Evolutionary conservation across 495 filamentous ascomycete genomes (phyloP).

Genomic region (Podospora fimiseda): DNA sequence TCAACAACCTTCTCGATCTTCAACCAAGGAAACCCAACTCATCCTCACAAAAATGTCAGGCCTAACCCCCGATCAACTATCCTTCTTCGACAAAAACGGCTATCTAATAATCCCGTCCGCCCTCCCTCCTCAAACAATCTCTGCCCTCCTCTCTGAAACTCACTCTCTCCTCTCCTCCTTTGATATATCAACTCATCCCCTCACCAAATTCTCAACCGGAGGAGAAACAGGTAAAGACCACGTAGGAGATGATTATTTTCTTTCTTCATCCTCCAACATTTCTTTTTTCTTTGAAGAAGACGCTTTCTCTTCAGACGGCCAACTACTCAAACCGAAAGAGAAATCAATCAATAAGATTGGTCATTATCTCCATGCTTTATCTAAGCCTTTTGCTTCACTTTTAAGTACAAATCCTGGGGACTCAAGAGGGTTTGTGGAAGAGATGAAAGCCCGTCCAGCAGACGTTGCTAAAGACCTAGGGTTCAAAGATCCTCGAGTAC

Average conservation of each 20-base stretch:
- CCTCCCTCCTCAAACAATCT: conserved; percentile 56
- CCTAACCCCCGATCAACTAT: conserved; percentile 66
- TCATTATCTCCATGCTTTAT: conserved; percentile 75
- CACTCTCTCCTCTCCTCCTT: conserved; percentile 67
- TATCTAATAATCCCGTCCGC: conserved; percentile 84
- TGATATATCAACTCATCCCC: conserved; percentile 70
- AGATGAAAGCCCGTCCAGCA: conserved; percentile 33
- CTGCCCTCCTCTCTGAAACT: conserved; percentile 66
- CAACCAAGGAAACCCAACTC: too few species aligned
- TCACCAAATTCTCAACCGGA: conserved; percentile 89
- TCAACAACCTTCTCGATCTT: too few species aligned
- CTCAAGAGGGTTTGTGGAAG: conserved; percentile 8
- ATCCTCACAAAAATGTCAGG: conserved; percentile 29
- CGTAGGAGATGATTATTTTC: conserved; percentile 93
- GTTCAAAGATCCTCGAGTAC: conserved; percentile 60
- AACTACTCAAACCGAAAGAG: conserved; percentile 67
- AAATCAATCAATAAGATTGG: conserved; percentile 95
- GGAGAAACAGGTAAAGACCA: conserved; percentile 56
- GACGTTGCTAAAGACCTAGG: conserved; percentile 64
- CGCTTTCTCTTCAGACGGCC: conserved; percentile 55
- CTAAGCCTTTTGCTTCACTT: conserved; percentile 60
- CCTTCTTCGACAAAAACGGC: conserved; percentile 70
- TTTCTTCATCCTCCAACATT: conserved; percentile 79
- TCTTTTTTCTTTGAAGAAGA: conserved; percentile 96
- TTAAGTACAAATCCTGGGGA: conserved; percentile 44